Conservation (phyloP, 768 basidiomycete species). For the Tremella mesenterica region DNA sequence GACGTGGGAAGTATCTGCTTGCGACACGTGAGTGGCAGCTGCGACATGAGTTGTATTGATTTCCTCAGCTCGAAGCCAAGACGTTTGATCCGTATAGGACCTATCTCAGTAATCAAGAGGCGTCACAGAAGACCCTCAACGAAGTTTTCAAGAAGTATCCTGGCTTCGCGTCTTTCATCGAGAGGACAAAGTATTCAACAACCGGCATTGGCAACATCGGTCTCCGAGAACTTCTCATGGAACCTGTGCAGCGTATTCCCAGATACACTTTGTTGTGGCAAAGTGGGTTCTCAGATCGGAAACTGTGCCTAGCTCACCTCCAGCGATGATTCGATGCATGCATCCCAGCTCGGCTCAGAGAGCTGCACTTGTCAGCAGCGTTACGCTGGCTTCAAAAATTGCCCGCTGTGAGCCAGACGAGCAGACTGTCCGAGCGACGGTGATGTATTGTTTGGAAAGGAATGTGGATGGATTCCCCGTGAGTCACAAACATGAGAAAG, state of each 20-base stretch:
- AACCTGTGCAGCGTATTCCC: slow-evolving; percentile 91
- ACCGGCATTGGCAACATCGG: slow-evolving; percentile 63
- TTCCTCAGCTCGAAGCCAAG: slow-evolving; percentile 58
- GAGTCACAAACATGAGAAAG: slow-evolving; percentile 7
- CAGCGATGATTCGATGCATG: slow-evolving; percentile 85
- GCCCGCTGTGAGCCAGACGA: slow-evolving; percentile 87
- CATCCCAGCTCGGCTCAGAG: slow-evolving; percentile 66
- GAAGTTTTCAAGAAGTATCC: slow-evolving; percentile 66
- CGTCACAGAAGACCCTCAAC: slow-evolving; percentile 76
- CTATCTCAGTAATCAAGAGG: slow-evolving; percentile 86
- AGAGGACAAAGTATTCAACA: slow-evolving; percentile 59
- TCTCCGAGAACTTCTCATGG: slow-evolving; percentile 84
- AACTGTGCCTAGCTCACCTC: neutral
- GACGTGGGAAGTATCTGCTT: slow-evolving; percentile 73
- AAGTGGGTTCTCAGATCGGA: slow-evolving; percentile 34
- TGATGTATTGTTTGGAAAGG: slow-evolving; percentile 73
- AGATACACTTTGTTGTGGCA: slow-evolving; percentile 87
- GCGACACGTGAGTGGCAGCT: slow-evolving; percentile 51
- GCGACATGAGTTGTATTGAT: neutral
- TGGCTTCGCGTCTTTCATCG: slow-evolving; percentile 75
- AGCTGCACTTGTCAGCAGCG: slow-evolving; percentile 68
- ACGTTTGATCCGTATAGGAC: slow-evolving; percentile 87
- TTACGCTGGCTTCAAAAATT: slow-evolving; percentile 79
- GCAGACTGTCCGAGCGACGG: slow-evolving; percentile 76
- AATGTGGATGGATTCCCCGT: slow-evolving; percentile 82